Base-by-base conservation (phyloP, 768 basidiomycete species). In the Naganishia friedmannii region DNA sequence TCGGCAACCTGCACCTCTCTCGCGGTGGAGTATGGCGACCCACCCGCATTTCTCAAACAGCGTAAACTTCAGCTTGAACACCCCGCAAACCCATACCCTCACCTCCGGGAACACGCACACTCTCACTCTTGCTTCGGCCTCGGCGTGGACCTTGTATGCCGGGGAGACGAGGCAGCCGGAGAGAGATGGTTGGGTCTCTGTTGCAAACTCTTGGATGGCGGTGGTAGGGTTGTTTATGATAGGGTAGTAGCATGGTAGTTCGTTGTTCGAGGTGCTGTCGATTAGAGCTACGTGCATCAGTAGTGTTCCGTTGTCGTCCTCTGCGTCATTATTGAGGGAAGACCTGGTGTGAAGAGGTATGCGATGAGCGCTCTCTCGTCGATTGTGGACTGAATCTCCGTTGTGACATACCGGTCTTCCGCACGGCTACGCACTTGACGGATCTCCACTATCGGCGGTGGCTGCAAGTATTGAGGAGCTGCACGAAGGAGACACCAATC, bases 391-490 rank as follows among this genome's bases (percentile, higher is more conserved):
- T 46, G 45, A 21, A n/a, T n/a, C 13, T 3, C 3, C 21, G 48
- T 12, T 23, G 12, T 23, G 3, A 51, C 48, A 7, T 51, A 51
- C 48, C 48, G 48, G n/a, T 51, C 23, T 51, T 21, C 48, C n/a
- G 19, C 23, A 51, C n/a, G 7, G 48, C 13, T 34, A 0, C 9
- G 13, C 34, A 29, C 15, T 45, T 63, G 60, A 3, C 60, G 37
- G 7, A 63, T 63, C 19, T 63, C 60, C 4, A 63, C 60, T n/a
- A 63, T 63, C 12, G 60, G 60, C 6, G 60, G 28, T 13, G 60
- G 60, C 32, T 63, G 60, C 12, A 63, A 29, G 42, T 63, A 45
- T 29, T 46, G 42, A 8, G 39, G 28, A 26, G 42, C 60, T 63
- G 37, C 1, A 28, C 10, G 6, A 10, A 21, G 32, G n/a, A n/a